Evolutionary conservation across 371 early-diverging fungal genomes (phyloP).

Genomic region (Apophysomyces variabilis): DNA sequence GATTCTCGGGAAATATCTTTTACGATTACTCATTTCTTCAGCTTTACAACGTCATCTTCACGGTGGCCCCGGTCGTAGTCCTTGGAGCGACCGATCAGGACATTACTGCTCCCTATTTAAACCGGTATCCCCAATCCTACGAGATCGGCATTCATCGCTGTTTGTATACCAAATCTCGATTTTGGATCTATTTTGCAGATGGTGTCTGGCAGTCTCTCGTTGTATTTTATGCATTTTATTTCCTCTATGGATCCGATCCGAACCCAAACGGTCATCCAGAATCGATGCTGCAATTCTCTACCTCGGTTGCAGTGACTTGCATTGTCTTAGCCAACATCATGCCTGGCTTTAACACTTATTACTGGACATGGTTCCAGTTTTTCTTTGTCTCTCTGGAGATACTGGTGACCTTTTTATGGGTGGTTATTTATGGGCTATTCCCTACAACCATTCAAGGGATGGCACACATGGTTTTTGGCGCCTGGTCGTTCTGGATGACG

Average conservation of each 20-base stretch:
- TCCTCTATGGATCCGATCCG: slow-evolving; percentile 48
- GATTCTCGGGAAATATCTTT: slow-evolving; percentile 82
- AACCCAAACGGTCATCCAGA: slow-evolving; percentile 41
- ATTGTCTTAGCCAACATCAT: slow-evolving; percentile 76
- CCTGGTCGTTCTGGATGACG: slow-evolving; percentile 77
- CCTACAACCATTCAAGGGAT: slow-evolving; percentile 63
- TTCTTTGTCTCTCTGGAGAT: slow-evolving; percentile 54
- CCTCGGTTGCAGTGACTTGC: slow-evolving; percentile 62
- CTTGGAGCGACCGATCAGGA: slow-evolving; percentile 67
- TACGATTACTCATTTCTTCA: slow-evolving; percentile 88
- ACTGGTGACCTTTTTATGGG: slow-evolving; percentile 53
- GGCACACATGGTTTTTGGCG: slow-evolving; percentile 59
- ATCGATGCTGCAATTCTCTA: slow-evolving; percentile 59
- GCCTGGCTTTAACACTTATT: slow-evolving; percentile 72
- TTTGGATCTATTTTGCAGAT: slow-evolving; percentile 70
- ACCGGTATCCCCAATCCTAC: slow-evolving; percentile 71
- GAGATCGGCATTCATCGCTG: slow-evolving; percentile 63
- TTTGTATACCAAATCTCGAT: slow-evolving; percentile 62
- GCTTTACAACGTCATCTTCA: slow-evolving; percentile 82
- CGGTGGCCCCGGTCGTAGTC: slow-evolving; percentile 69
- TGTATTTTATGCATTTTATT: slow-evolving; percentile 65
- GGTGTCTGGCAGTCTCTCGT: slow-evolving; percentile 76
- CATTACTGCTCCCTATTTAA: slow-evolving; percentile 57
- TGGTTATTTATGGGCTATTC: slow-evolving; percentile 63
- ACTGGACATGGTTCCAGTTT: slow-evolving; percentile 77